Conservation (phyloP, 108 stramenopile species). For the Parmales sp. region DNA sequence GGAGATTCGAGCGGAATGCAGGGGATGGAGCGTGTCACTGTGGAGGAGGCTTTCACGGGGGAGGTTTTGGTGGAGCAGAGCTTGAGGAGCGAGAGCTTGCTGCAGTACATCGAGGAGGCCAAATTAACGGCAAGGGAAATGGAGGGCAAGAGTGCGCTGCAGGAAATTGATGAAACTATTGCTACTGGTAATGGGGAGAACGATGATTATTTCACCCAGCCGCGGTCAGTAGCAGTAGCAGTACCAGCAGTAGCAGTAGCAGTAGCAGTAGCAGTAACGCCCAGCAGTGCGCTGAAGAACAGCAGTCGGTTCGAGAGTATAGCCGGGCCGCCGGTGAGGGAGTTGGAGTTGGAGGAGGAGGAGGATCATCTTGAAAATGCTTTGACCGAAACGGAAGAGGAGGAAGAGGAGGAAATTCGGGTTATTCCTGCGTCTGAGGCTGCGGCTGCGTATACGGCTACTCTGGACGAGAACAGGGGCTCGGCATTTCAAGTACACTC, state of each 20-base stretch:
- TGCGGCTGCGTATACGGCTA: no score
- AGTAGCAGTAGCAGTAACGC: background rate
- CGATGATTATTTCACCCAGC: background rate
- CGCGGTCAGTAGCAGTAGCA: background rate
- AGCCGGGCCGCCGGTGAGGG: background rate
- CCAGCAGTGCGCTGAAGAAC: no score
- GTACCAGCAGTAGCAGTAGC: background rate
- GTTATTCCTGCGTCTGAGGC: no score
- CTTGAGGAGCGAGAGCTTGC: background rate
- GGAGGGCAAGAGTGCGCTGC: background rate
- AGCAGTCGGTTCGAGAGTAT: background rate
- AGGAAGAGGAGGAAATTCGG: no score
- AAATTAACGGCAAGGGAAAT: background rate
- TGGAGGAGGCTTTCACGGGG: background rate
- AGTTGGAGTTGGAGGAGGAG: background rate
- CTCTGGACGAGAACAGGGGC: no score
- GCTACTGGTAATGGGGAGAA: background rate
- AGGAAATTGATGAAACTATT: background rate
- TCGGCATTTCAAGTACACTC: no score
- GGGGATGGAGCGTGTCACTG: background rate
- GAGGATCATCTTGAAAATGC: background rate
- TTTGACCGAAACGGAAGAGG: background rate
- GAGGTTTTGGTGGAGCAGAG: conserved; percentile 1
- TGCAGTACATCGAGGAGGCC: background rate
- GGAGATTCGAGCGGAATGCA: background rate